Conservation (phyloP, 805 yeast species). For the Brettanomyces anomalus region DNA sequence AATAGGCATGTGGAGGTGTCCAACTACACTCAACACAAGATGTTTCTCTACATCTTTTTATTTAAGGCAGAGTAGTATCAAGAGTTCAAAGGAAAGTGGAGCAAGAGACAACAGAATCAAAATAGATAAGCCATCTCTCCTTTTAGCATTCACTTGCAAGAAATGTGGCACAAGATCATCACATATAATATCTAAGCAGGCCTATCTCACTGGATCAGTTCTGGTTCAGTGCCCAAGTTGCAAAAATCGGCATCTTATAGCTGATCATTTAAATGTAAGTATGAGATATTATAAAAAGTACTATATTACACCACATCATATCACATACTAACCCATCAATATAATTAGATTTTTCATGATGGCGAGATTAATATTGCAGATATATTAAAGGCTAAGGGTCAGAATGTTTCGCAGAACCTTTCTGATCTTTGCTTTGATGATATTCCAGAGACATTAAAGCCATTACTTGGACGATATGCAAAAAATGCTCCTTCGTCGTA, state of each 20-base stretch:
- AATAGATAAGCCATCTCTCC: slow-evolving; percentile 67
- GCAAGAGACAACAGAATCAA: slow-evolving; percentile 21
- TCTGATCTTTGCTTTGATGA: slow-evolving; percentile 66
- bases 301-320: neutral
- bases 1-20: too few species aligned
- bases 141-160: slow-evolving; percentile 91
- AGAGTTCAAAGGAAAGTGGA: too few species aligned
- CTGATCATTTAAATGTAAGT: slow-evolving; percentile 64
- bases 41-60: too few species aligned
- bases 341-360: slow-evolving; percentile 65
- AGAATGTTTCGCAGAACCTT: slow-evolving; percentile 52
- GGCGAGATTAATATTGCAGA: slow-evolving; percentile 70
- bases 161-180: slow-evolving; percentile 76
- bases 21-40: too few species aligned
- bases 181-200: slow-evolving; percentile 88
- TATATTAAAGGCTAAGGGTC: slow-evolving; percentile 67
- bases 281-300: neutral
- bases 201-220: slow-evolving; percentile 80
- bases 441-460: slow-evolving; percentile 47
- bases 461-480: slow-evolving; percentile 48
- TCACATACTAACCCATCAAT: neutral
- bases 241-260: slow-evolving; percentile 77
- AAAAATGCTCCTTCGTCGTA: slow-evolving; percentile 52
- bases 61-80: too few species aligned
- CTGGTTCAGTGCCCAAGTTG: slow-evolving; percentile 90